Base-by-base conservation (phyloP, 1,284 basidiomycete species). In the Pseudozyma thailandica region DNA sequence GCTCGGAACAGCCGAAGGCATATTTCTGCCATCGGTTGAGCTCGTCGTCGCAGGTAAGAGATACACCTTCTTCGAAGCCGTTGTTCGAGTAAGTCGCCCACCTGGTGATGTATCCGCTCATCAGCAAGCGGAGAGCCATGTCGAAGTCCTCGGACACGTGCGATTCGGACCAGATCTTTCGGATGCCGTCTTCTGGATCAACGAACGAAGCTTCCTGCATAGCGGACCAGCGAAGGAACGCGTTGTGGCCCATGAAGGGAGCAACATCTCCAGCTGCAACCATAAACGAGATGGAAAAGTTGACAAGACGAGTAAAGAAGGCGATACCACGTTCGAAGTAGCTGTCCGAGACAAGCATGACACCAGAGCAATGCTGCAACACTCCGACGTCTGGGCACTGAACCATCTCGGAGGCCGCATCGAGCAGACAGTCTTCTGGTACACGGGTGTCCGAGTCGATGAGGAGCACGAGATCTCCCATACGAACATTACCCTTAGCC, bases 1-100 rank as follows among this genome's bases (percentile, higher is more conserved):
- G 23, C 50, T 82, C 85, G 62, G 79, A 90, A 49, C 83, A 71
- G 9, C 91, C 91, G 79, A 90, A 93, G 0, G 90, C 86, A 76
- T 93, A 93, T 79, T 93, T 93, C 72, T 92, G 90, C 92, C 92
- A 93, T 3, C 92, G 84, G 71, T 92, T 92, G 3, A 91, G 84
- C 78, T 91, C 90, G 75, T 92, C 91, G 44, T 91, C 90, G 60
- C 88, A 6, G 13, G 85, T 85, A 10, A 94, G 85, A 0, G 90
- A 91, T n/a, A 94, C 92, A 72, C 92, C 92, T 77, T 94, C 92
- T 83, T 91, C 89, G 85, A 93, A 94, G 0, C 87, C 90, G 33
- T 90, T 88, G 41, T 90, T 87, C 0, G 88, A 89, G 82, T 93
- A 93, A 0, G 90, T 90, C 6, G 91, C 90, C 92, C 91, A 93